Percentiles rank a stretch among this genome's conserved stretches.
phyloP scores from a whole-genome alignment of 2,329 filamentous ascomycete species.

The Sporothrix protearum region DNA sequence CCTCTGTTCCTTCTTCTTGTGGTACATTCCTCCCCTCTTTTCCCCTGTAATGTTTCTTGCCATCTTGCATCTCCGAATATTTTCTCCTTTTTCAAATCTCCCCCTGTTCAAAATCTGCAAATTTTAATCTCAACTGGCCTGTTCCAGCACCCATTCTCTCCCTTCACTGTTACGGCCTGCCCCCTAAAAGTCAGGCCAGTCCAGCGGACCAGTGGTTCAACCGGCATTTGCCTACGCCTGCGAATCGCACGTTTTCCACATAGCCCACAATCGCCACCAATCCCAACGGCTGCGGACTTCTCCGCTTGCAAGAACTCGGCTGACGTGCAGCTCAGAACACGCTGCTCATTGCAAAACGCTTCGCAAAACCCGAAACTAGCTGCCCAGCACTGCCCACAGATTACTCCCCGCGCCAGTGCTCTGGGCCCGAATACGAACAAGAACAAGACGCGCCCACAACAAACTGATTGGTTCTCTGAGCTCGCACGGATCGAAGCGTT shows the following conservation, averaged over 20 bases:
- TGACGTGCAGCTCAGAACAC: not conserved
- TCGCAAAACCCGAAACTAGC: not conserved
- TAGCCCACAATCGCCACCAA: slow-evolving; percentile 13
- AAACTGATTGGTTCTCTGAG: not conserved
- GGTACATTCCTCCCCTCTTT: not conserved
- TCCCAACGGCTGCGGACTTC: slow-evolving; percentile 8
- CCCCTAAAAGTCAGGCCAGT: slow-evolving; percentile 23
- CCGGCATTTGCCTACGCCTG: slow-evolving; percentile 16
- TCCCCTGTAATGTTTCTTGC: not conserved
- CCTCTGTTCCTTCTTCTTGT: slow-evolving; percentile 1
- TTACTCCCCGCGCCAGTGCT: not conserved
- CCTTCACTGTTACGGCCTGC: not conserved
- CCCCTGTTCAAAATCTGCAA: slow-evolving; percentile 1
- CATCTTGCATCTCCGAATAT: not conserved
- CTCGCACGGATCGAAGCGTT: slow-evolving; percentile 17
- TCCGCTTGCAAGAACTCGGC: not conserved
- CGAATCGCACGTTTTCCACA: slow-evolving; percentile 18
- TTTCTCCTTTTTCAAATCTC: not conserved
- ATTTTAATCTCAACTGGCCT: slow-evolving; percentile 15
- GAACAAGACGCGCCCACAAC: slow-evolving; percentile 6
- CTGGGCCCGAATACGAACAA: slow-evolving; percentile 19
- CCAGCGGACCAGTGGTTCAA: slow-evolving; percentile 12
- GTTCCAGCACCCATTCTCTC: not conserved
- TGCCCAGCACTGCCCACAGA: not conserved
- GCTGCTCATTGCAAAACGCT: too few relatives aligned